Conservation (phyloP, 116 monocot species). For the Iris pallida region DNA sequence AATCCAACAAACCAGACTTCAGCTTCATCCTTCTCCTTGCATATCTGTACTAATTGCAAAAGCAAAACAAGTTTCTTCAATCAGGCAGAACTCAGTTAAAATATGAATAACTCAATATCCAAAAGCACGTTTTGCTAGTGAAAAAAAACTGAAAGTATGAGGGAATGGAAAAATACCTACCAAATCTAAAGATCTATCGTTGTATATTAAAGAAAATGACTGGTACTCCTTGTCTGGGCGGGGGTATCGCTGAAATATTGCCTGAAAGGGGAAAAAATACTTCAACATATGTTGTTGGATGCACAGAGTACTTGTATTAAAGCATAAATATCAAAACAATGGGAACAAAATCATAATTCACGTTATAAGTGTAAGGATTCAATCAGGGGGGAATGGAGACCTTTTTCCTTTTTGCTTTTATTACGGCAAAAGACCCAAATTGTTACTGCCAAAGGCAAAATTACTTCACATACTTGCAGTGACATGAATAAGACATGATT, state of each 20-base stretch:
- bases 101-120: too few relatives aligned
- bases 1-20: constrained; percentile 26
- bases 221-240: constrained; percentile 52
- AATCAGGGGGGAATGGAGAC: too few relatives aligned
- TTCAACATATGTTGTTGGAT: neutral
- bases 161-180: constrained; percentile 9
- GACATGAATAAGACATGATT: too few relatives aligned
- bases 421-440: too few relatives aligned
- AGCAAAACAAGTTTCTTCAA: neutral
- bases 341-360: neutral
- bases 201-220: constrained; percentile 49
- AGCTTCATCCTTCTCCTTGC: constrained; percentile 25
- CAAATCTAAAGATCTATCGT: constrained; percentile 44
- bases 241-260: constrained; percentile 42
- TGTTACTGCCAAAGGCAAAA: too few relatives aligned
- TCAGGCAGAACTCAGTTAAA: neutral
- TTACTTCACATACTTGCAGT: too few relatives aligned
- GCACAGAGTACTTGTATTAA: neutral
- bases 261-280: constrained; percentile 17
- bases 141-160: neutral
- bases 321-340: neutral
- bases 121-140: too few relatives aligned
- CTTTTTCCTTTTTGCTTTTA: too few relatives aligned
- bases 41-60: constrained; percentile 9
- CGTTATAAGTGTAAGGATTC: neutral